Base-by-base conservation (phyloP, 139 green algal genomes). In the Picochlorum sp. region DNA sequence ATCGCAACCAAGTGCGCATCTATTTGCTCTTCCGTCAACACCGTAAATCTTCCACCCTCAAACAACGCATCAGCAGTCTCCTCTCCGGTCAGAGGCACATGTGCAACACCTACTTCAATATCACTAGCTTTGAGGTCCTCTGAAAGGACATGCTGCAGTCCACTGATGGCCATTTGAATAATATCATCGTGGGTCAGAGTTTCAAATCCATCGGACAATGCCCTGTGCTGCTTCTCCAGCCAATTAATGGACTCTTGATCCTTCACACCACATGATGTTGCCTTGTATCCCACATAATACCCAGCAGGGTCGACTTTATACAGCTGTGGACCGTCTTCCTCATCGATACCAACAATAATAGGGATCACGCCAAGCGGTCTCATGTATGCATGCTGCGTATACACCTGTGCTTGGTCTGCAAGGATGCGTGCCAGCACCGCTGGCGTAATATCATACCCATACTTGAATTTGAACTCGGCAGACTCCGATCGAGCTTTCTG, bases 251-350 rank as follows among this genome's bases (percentile, higher is more conserved):
- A 91, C 77, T 98, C 92, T 51, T 92, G 92, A 67, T 99, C 93
- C 80, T 99, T 99, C 31, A 76, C 76, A 14, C 93, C 93, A 21
- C 90, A 83, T 20, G 82, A 83, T 0, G 90, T 92, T 20, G 90
- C 87, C 84, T 95, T 97, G 85, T 99, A 99, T 8, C 94, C 94
- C 1, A 96, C 94, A 57, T 84, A 97, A 71, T 97, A 98, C 28
- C 94, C 94, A 2, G 94, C 94, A 21, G 94, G 94, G 73, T 99
- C 94, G 16, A 93, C 86, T 76, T 98, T 98, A 78, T 90, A 98
- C 26, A 99, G 88, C 78, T 92, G 84, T 15, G 93, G 90, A 0
- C 93, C 93, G 1, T 69, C 45, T 79, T 98, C 93, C 67, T 98
- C 93, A 52, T 98, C 93, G 31, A 98, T 90, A 57, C 83, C 86